Evolutionary conservation across 2,329 filamentous ascomycete genomes (phyloP).

Genomic region (Byssothecium circinans): DNA sequence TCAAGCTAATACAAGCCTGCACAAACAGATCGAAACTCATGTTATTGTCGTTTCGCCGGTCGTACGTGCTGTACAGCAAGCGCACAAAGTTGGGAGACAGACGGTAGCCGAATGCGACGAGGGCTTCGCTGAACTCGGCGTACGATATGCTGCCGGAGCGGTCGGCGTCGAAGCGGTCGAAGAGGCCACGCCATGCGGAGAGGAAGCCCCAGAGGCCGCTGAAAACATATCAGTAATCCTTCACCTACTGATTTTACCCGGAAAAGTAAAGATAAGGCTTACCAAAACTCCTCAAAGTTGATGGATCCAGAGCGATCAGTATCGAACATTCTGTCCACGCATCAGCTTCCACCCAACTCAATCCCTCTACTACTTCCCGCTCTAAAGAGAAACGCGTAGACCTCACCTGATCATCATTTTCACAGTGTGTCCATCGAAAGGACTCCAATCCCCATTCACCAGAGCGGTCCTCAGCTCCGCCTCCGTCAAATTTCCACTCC

Average conservation of each 20-base stretch:
- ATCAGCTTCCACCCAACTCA: not conserved
- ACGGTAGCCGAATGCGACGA: conserved; percentile 89
- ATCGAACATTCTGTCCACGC: conserved; percentile 80
- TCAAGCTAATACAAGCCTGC: conserved; percentile 93
- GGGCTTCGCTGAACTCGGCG: conserved; percentile 83
- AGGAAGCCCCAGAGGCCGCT: conserved; percentile 91
- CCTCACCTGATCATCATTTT: conserved; percentile 85
- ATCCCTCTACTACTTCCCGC: not conserved
- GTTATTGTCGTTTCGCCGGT: conserved; percentile 56
- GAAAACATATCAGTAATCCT: conserved; percentile 5
- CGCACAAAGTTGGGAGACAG: conserved; percentile 82
- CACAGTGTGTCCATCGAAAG: conserved; percentile 91
- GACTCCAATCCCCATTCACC: conserved; percentile 93
- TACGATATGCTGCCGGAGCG: conserved; percentile 83
- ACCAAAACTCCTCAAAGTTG: conserved; percentile 92
- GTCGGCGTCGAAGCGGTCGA: conserved; percentile 93
- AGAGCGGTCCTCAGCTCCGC: conserved; percentile 84
- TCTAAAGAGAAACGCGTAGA: no score
- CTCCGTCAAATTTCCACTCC: conserved; percentile 81
- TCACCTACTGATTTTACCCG: not conserved
- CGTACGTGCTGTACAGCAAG: conserved; percentile 85
- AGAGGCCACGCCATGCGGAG: conserved; percentile 88
- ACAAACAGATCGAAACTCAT: conserved; percentile 87
- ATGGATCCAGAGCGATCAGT: conserved; percentile 85
- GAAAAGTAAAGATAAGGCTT: conserved; percentile 13